Evolutionary conservation across 106 monocot species (phyloP).

Genomic region (Alisma plantagoaquatica): DNA sequence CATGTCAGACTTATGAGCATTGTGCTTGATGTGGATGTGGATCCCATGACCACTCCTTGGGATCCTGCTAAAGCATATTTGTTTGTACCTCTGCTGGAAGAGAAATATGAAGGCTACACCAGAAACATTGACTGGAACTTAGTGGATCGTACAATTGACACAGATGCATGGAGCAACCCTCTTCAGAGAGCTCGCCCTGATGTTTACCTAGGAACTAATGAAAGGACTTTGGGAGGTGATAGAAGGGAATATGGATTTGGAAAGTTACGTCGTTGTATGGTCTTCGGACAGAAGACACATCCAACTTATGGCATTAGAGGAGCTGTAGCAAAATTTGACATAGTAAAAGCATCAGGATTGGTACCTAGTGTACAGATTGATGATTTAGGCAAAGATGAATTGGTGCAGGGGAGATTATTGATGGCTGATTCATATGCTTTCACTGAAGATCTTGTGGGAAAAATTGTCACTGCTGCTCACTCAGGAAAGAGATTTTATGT

Average conservation of each 20-base stretch:
- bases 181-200: constrained; percentile 96
- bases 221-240: constrained; percentile 90
- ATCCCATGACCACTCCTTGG: constrained; percentile 96
- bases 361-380: constrained; percentile 50
- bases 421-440: constrained; percentile 80
- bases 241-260: constrained; percentile 97
- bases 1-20: constrained; percentile 99
- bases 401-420: constrained; percentile 39
- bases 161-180: constrained; percentile 88
- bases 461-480: constrained; percentile 90
- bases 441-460: constrained; percentile 66
- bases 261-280: constrained; percentile 72
- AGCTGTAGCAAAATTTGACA: constrained; percentile 84
- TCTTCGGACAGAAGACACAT: constrained; percentile 61
- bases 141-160: constrained; percentile 43
- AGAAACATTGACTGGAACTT: constrained; percentile 79
- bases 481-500: constrained; percentile 97
- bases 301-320: constrained; percentile 98
- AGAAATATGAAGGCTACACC: constrained; percentile 37
- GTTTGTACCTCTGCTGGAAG: constrained; percentile 53
- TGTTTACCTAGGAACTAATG: constrained; percentile 92
- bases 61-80: constrained; percentile 96
- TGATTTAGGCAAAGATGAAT: constrained; percentile 12
- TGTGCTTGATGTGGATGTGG: constrained; percentile 98
- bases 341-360: constrained; percentile 89